phyloP scores from a whole-genome alignment of 768 basidiomycete genomes.

The Dentipellis sp. region DNA sequence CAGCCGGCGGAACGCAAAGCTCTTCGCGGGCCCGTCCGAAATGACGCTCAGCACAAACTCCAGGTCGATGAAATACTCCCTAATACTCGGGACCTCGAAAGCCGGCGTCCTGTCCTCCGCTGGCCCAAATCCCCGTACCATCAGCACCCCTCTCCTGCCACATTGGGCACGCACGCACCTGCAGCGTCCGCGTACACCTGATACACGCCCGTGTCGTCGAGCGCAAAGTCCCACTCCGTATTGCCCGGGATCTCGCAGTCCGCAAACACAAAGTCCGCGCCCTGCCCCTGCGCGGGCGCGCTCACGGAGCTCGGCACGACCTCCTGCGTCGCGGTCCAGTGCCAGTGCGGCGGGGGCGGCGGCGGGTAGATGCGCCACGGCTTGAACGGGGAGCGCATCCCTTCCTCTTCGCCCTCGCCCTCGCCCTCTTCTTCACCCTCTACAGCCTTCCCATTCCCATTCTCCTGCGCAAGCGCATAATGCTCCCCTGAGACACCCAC shows the following conservation, averaged over 20 bases:
- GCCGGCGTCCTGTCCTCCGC: constrained; percentile 40
- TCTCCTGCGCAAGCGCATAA: no score
- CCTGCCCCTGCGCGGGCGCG: constrained; percentile 19
- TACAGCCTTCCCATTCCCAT: no score
- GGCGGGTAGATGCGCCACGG: constrained; percentile 88
- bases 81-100: constrained; percentile 74
- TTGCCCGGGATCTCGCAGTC: constrained; percentile 65
- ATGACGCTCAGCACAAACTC: constrained; percentile 89
- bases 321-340: constrained; percentile 54
- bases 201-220: constrained; percentile 88
- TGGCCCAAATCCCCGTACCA: constrained; percentile 1
- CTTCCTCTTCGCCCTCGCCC: no score
- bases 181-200: constrained; percentile 58
- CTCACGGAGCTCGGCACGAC: constrained; percentile 32
- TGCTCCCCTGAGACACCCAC: no score
- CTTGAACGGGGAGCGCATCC: constrained; percentile 23
- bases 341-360: constrained; percentile 96
- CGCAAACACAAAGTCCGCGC: constrained; percentile 54
- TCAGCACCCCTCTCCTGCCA: not conserved
- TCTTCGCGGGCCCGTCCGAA: constrained; percentile 92
- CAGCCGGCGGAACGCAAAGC: constrained; percentile 85
- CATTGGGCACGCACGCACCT: constrained; percentile 19
- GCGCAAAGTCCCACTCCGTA: constrained; percentile 47
- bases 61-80: constrained; percentile 94
- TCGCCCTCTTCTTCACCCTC: no score